phyloP scores from a whole-genome alignment of 2,329 filamentous ascomycete genomes.

The Eutypella sp. region DNA sequence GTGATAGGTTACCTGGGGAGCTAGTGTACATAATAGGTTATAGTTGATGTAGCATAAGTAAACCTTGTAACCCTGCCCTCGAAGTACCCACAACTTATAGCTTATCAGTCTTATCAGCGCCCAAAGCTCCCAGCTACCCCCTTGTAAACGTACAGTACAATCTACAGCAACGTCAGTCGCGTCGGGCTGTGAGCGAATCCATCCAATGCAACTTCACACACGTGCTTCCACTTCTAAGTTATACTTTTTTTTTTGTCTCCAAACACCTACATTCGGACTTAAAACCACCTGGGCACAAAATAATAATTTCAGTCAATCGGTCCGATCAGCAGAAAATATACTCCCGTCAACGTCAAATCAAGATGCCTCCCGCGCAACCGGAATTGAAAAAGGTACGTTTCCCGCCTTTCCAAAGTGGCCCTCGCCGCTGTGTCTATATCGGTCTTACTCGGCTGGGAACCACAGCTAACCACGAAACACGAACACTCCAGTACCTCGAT shows the following conservation, averaged over 20 bases:
- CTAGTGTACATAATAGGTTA: too few relatives aligned
- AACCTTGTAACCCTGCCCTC: too few relatives aligned
- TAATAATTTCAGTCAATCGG: neutral
- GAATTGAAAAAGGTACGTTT: conserved; percentile 89
- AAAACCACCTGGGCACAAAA: neutral
- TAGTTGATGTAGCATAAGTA: too few relatives aligned
- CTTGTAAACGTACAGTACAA: neutral
- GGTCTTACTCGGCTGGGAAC: neutral
- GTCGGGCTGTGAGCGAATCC: too few relatives aligned
- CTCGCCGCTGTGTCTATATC: conserved; percentile 2
- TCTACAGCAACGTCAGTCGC: neutral
- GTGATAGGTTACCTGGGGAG: too few relatives aligned
- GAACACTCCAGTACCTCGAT: conserved; percentile 97
- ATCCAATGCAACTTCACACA: too few relatives aligned
- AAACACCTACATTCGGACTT: neutral
- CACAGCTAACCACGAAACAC: neutral
- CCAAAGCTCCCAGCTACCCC: neutral
- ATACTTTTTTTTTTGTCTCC: neutral
- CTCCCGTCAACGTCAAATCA: conserved; percentile 27
- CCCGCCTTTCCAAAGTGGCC: neutral
- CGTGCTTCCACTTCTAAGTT: too few relatives aligned
- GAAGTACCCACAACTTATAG: too few relatives aligned
- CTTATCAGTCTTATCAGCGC: neutral
- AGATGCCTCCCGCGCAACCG: conserved; percentile 97
- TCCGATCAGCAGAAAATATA: neutral